Conservation (phyloP, 495 filamentous ascomycete species). For the Penicillium longicatenatum region DNA sequence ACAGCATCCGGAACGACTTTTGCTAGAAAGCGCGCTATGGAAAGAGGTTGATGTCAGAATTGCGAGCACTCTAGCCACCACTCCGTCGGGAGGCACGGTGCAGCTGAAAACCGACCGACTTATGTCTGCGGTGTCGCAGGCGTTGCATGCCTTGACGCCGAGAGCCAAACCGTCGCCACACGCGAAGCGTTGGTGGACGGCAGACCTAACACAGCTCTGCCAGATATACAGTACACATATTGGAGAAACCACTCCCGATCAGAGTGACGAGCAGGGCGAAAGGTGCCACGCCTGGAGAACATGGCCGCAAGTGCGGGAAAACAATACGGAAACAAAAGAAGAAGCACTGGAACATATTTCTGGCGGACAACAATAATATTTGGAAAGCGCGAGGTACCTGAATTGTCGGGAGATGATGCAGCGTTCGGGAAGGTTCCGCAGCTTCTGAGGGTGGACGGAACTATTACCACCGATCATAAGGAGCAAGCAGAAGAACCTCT, state of each 20-base stretch:
- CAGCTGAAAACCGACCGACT: constrained; percentile 26
- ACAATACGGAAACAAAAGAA: constrained; percentile 30
- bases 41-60: constrained; percentile 31
- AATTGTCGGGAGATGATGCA: constrained; percentile 21
- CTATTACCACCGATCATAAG: constrained; percentile 18
- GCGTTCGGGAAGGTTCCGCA: constrained; percentile 23
- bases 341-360: constrained; percentile 29
- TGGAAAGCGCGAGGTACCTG: constrained; percentile 30
- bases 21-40: constrained; percentile 34
- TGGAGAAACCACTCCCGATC: constrained; percentile 18
- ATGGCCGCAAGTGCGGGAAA: constrained; percentile 20
- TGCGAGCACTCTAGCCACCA: constrained; percentile 10
- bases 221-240: constrained; percentile 9
- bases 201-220: constrained; percentile 17
- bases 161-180: constrained; percentile 20
- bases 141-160: constrained; percentile 15
- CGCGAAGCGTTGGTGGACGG: constrained; percentile 20
- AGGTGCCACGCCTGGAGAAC: constrained; percentile 20
- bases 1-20: constrained; percentile 23
- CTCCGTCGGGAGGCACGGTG: constrained; percentile 21
- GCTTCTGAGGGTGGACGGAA: constrained; percentile 17
- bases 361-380: constrained; percentile 29
- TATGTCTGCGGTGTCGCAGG: constrained; percentile 12
- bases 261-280: constrained; percentile 14
- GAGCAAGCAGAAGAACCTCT: constrained; percentile 26